Evolutionary conservation across 768 basidiomycete species (phyloP).

Genomic region (Mycena galericulata): DNA sequence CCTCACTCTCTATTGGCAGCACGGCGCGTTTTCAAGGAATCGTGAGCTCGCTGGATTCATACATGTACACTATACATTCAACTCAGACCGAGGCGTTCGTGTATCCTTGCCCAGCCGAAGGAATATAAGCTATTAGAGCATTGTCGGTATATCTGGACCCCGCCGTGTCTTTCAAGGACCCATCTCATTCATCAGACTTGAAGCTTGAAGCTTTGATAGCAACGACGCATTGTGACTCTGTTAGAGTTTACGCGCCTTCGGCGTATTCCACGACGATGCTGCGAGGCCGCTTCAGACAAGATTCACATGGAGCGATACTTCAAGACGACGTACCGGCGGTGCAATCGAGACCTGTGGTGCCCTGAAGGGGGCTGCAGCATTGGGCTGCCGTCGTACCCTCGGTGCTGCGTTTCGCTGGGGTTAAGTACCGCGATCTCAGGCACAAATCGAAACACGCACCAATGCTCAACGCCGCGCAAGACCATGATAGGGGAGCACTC

Average conservation of each 20-base stretch:
- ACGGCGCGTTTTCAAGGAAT: no score
- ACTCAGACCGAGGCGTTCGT: no score
- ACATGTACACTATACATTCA: no score
- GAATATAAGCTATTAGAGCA: no score
- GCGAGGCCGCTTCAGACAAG: background rate
- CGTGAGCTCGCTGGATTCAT: no score
- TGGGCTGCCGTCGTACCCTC: background rate
- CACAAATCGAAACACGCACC: background rate
- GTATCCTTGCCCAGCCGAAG: no score
- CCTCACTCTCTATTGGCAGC: no score
- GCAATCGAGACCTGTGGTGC: background rate
- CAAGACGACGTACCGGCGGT: background rate
- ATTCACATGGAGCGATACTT: background rate
- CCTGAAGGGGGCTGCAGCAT: background rate
- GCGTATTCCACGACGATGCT: background rate
- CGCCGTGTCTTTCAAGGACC: no score
- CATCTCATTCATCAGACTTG: no score
- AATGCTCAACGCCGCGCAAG: background rate
- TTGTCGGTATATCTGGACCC: no score
- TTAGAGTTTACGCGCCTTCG: no score
- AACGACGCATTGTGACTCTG: no score
- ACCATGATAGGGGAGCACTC: background rate
- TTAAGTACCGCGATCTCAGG: background rate
- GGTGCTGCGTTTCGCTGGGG: background rate
- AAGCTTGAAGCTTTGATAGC: background rate